Base-by-base conservation (phyloP, 2,329 filamentous ascomycete species). In the Colletotrichum tofieldiae region DNA sequence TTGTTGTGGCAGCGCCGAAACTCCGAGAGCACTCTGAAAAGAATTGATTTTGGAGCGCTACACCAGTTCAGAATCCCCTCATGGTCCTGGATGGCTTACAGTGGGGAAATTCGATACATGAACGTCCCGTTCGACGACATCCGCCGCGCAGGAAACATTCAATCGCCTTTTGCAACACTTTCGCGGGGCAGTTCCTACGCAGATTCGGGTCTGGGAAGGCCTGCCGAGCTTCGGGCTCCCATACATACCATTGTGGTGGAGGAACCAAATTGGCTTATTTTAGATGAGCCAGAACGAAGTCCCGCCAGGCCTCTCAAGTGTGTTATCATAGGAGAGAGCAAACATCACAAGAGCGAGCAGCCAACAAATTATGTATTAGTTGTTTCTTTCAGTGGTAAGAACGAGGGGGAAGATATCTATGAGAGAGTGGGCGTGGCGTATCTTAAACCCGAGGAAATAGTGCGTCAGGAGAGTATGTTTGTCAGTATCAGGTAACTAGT, bases 41-140 rank as follows among this genome's bases (percentile, higher is more conserved):
- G n/a, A 6, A 62, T 62, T 14, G 12, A 11, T 11, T 62, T 62
- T 2, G n/a, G 5, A 0, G 7, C 59, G 6, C 5, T 4, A 3
- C 12, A n/a, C n/a, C 37, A 18, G 11, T 16, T 3, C 55, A 5
- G 9, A 7, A 23, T 62, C 2, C 80, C 80, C 1, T 73, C 76
- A 0, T 82, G 81, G 81, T 82, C 81, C 0, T 82, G 80, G 80
- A 82, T 81, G 78, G 78, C 77, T 0, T 81, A 81, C 37, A 23
- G 75, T 2, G 81, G 80, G 4, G 74, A 62, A 0, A 81, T 82
- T 7, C 65, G 74, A 6, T 82, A 76, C 39, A 29, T 81, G 18
- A 47, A 77, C 8, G 51, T 78, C 0, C 69, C 73, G 0, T 75
- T 81, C 8, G 74, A 71, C 1, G 49, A 56, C 0, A 74, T 78